Conservation (phyloP, 2,329 filamentous ascomycete species). For the Chaetomium sp. region DNA sequence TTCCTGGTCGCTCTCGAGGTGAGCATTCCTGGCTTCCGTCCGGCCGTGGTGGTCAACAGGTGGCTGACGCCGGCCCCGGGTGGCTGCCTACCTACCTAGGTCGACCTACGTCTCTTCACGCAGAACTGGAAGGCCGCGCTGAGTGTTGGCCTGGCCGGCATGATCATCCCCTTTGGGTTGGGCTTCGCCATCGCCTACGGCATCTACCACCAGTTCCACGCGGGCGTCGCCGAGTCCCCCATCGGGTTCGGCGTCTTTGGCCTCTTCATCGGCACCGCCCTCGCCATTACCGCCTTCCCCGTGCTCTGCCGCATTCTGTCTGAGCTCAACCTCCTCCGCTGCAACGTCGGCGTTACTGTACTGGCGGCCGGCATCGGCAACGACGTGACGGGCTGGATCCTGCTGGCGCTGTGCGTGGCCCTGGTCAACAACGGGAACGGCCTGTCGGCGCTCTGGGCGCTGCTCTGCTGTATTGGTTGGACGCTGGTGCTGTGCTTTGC, state of each 20-base stretch:
- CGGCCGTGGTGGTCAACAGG: neutral
- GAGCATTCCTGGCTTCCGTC: neutral
- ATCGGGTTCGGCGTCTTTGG: conserved; percentile 51
- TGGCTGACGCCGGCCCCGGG: neutral
- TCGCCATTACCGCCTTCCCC: conserved; percentile 87
- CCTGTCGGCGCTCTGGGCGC: conserved; percentile 74
- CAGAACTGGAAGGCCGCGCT: conserved; percentile 76
- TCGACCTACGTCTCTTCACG: conserved; percentile 69
- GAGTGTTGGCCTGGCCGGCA: conserved; percentile 71
- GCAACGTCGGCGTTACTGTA: conserved; percentile 79
- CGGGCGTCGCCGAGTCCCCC: conserved; percentile 18
- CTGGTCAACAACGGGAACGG: conserved; percentile 83
- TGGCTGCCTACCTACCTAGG: conserved; percentile 60
- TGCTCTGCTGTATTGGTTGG: conserved; percentile 70
- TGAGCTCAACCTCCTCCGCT: conserved; percentile 77
- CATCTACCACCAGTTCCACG: conserved; percentile 64
- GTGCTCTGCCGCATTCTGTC: conserved; percentile 91
- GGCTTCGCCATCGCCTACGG: conserved; percentile 77
- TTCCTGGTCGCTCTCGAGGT: conserved; percentile 79
- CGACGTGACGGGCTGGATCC: conserved; percentile 84
- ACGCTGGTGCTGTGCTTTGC: conserved; percentile 66
- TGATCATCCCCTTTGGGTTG: conserved; percentile 75
- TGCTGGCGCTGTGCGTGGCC: conserved; percentile 87
- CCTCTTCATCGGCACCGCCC: conserved; percentile 81
- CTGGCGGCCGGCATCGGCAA: conserved; percentile 89